phyloP scores from a whole-genome alignment of 2,329 filamentous ascomycete species.

The Calonectria pseudoturangicola region DNA sequence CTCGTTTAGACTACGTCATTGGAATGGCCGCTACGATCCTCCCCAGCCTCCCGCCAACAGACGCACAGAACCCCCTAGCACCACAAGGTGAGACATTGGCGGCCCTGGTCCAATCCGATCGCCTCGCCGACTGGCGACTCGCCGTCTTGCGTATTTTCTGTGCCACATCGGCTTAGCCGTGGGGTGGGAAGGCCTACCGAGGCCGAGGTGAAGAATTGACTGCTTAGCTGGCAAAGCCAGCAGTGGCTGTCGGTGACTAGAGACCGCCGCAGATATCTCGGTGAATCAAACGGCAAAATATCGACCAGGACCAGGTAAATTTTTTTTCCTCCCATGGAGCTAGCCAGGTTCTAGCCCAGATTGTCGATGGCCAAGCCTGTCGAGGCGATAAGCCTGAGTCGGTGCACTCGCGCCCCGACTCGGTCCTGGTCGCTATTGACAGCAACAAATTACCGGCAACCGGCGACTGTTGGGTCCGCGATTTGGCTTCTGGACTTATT shows the following conservation, averaged over 20 bases:
- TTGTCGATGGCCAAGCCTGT: slow-evolving; percentile 16
- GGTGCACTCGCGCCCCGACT: slow-evolving; percentile 30
- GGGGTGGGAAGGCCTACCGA: slow-evolving; percentile 44
- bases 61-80: slow-evolving; percentile 35
- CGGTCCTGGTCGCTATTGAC: slow-evolving; percentile 21
- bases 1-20: slow-evolving; percentile 51
- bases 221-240: slow-evolving; percentile 42
- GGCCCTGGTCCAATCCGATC: slow-evolving; percentile 44
- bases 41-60: slow-evolving; percentile 44
- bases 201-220: slow-evolving; percentile 42
- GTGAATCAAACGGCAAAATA: slow-evolving; percentile 48
- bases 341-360: slow-evolving; percentile 26
- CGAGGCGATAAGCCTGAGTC: slow-evolving; percentile 31
- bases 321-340: slow-evolving; percentile 15
- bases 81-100: slow-evolving; percentile 47
- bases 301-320: slow-evolving; percentile 37
- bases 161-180: slow-evolving; percentile 53
- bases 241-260: slow-evolving; percentile 43
- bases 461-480: slow-evolving; percentile 30
- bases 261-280: slow-evolving; percentile 45
- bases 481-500: slow-evolving; percentile 30
- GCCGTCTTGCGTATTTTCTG: slow-evolving; percentile 36
- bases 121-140: slow-evolving; percentile 33
- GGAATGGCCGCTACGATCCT: slow-evolving; percentile 46
- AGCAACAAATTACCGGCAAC: slow-evolving; percentile 26